These are phyloP conservation scores for Phialemonium atrogriseum DNA, from an alignment of 2,329 filamentous ascomycete genomes.

Conservation along the genomic window DNA sequence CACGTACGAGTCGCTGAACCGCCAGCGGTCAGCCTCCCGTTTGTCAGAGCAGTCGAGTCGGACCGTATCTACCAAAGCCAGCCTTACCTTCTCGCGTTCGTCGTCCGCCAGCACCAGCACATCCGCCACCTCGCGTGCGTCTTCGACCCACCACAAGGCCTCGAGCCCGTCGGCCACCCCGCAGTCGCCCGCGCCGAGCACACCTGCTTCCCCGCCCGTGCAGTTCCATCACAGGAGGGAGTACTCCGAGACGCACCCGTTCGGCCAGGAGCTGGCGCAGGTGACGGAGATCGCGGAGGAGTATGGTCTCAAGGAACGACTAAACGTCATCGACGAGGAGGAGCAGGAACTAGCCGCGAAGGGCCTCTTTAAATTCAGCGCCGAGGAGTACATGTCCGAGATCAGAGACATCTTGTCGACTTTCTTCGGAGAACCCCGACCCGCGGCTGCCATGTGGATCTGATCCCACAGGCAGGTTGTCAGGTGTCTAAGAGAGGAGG, in stretches of 20 bases:
- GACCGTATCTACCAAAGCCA: slow-evolving; percentile 47
- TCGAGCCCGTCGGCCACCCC: slow-evolving; percentile 18
- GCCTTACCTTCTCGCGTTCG: slow-evolving; percentile 47
- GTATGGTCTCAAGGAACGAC: slow-evolving; percentile 55
- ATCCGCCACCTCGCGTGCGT: slow-evolving; percentile 30
- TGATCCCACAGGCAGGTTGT: too few species aligned
- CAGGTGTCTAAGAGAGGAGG: too few species aligned
- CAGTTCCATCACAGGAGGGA: slow-evolving; percentile 29
- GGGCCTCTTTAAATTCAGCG: slow-evolving; percentile 65
- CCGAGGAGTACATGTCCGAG: slow-evolving; percentile 77
- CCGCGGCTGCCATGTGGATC: slow-evolving; percentile 39
- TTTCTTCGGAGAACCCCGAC: slow-evolving; percentile 41
- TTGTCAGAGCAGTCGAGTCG: slow-evolving; percentile 45
- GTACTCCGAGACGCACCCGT: slow-evolving; percentile 54
- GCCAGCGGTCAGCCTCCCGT: slow-evolving; percentile 33
- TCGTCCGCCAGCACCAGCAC: slow-evolving; percentile 45
- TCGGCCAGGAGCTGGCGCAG: slow-evolving; percentile 82
- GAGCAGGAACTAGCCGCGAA: slow-evolving; percentile 59
- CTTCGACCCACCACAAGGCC: slow-evolving; percentile 11
- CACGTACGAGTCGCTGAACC: slow-evolving; percentile 60
- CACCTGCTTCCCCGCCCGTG: too few species aligned
- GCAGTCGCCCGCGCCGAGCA: slow-evolving; percentile 18
- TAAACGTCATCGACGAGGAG: slow-evolving; percentile 64
- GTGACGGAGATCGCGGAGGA: slow-evolving; percentile 92
- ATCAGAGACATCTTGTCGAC: slow-evolving; percentile 61